Evolutionary conservation across 2,329 filamentous ascomycete species (phyloP), one percentile per base, ranked within the genome.

Genomic region (Grosmannia penicillata): DNA sequence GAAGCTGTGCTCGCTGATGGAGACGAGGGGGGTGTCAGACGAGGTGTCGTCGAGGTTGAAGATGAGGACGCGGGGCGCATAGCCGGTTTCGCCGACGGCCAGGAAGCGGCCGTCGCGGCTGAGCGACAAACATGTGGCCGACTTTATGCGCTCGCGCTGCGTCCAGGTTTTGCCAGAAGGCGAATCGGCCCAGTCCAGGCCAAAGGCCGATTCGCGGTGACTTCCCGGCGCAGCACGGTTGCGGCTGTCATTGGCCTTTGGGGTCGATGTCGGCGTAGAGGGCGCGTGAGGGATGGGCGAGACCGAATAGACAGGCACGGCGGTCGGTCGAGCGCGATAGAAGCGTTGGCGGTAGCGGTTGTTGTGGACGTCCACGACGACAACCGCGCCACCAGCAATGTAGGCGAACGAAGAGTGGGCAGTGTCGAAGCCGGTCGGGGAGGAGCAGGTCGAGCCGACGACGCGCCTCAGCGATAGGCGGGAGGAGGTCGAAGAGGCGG

Each of bases 81-180:
- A 95, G 18, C 91, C 91, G 4, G 87, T 93, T 70, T 98, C 91
- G 50, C 91, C 91, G 4, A 96, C 82, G 8, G 89, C 91, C 37
- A 98, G 66, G 53, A 82, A 93, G 49, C 75, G 81, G 24, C 83
- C 87, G 58, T 95, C 86, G 1, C 78, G 75, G 53, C 86, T 95
- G 47, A 98, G 70, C 18, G 85, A 80, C 21, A 98, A 72, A 52
- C 87, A 93, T 6, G 87, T 94, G 3, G 87, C 85, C 15, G 91
- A 83, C 61, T 96, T 96, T 54, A 96, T 87, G 47, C 86, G 76
- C 57, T 96, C 91, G 47, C 84, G 76, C 39, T 84, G 91, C 2
- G 83, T 86, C 79, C 84, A 89, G 11, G 80, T 84, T 55, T 78
- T 84, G 37, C 72, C 76, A 29, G 59, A 57, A 5, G 72, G 62